Evolutionary conservation across 768 basidiomycete genomes (phyloP).

Genomic region (Collybia mongolica): DNA sequence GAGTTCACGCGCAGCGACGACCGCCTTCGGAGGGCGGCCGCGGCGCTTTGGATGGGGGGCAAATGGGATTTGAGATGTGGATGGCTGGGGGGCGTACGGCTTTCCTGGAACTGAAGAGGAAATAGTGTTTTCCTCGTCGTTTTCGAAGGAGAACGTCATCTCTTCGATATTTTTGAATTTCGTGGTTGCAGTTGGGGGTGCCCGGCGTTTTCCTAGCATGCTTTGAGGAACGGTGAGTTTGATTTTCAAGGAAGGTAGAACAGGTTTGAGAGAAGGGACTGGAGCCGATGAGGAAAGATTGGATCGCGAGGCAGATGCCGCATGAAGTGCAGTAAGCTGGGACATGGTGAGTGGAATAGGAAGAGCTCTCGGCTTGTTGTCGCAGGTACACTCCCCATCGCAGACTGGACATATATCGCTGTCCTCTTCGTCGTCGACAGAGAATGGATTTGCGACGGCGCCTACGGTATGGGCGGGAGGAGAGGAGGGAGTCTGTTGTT

Average conservation of each 20-base stretch:
- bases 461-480: conserved; percentile 68
- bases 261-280: conserved; percentile 24
- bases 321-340: conserved; percentile 35
- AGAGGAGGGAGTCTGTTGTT: conserved; percentile 57
- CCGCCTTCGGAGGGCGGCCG: conserved; percentile 56
- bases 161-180: conserved; percentile 27
- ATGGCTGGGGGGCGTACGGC: conserved; percentile 11
- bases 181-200: conserved; percentile 17
- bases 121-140: conserved; percentile 26
- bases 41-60: conserved; percentile 40
- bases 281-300: conserved; percentile 26
- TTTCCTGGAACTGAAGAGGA: conserved; percentile 3
- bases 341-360: conserved; percentile 32
- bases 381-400: conserved; percentile 87
- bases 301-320: conserved; percentile 35
- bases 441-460: conserved; percentile 36
- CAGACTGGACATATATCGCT: conserved; percentile 88
- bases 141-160: conserved; percentile 40
- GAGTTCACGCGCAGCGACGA: conserved; percentile 32
- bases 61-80: conserved; percentile 15
- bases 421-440: conserved; percentile 68
- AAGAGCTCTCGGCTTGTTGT: conserved; percentile 39
- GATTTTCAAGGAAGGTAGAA: conserved; percentile 59
- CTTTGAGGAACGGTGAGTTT: conserved; percentile 65
- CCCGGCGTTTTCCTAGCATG: conserved; percentile 44